Evolutionary conservation across 768 basidiomycete genomes (phyloP), one percentile per base, ranked within the genome.

Genomic region (Mycena rebaudengoi): DNA sequence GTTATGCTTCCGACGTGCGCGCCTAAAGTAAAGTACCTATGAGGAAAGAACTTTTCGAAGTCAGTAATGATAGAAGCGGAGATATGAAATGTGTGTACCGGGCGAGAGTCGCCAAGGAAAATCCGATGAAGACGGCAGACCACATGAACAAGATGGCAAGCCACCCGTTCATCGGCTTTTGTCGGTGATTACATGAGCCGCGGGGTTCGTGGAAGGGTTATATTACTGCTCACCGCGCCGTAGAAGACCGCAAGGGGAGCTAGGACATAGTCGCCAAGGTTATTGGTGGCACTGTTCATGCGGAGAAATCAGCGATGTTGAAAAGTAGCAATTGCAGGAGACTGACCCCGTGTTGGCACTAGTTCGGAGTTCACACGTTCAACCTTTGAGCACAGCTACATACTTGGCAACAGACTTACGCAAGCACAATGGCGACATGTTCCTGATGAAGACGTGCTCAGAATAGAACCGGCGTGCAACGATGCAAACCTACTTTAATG

Each of bases 91-190:
- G 53, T 61, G 25, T n/a, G n/a, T n/a, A n/a, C n/a, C 68, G 41
- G 7, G 70, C 71, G 18, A 73, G 45, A 16, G 68, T 67, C 18
- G 71, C 71, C 10, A 69, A 62, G 1, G 71, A 69, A 43, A 73
- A 73, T 1, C 70, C 70, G 26, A 69, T 28, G 39, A 72, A 62
- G 10, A 72, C 68, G 21, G 66, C 69, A 26, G 62, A 60, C 62
- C 69, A 72, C 71, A 73, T 73, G 54, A 73, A 73, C 37, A 73
- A 29, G 18, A 73, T 65, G 0, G 70, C 71, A 12, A 73, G 64
- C 71, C 71, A 73, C 25, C 71, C 71, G 39, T 73, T 73, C 71
- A 73, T 73, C 6, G 71, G 65, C 60, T 58, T 30, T 20, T 23
- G 13, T 14, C 13, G 10, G 29, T 12, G 37, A n/a, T 33, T 11